Evolutionary conservation across 306 rosid species (phyloP), one percentile per base, ranked within the genome.

Genomic region (Psophocarpus tetragonolobus): DNA sequence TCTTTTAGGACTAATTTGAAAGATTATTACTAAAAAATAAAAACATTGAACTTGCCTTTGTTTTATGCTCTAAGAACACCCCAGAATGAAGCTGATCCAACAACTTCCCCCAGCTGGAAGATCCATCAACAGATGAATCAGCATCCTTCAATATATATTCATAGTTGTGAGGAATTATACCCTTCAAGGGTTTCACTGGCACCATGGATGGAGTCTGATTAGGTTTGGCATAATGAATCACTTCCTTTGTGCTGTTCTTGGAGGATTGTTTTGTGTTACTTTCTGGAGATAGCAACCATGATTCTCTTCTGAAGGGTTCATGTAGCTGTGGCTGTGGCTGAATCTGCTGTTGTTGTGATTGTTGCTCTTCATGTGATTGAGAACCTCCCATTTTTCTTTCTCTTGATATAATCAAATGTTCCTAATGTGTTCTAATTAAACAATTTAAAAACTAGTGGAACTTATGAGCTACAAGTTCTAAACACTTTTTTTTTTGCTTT

Each of bases 331-430:
- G 15, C 13, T 11, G 72, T 15, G 65, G 56, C 3, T 30, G 57
- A 18, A 18, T 2, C 29, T 23, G 4, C 29, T 23, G 61, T 18
- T 60, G 8, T 29, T 35, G 68, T 29, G 32, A 9, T 53, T 53
- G 61, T 21, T 1, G 61, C 0, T 72, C 53, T 38, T 44, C 20
- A 33, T 73, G 70, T 29, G 84, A 78, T 10, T 8, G 21, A 69
- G 65, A n/a, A 71, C 26, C 73, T 3, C 87, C 87, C 87, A 84
- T 84, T 76, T 75, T 58, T 26, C 24, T 80, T 80, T 8, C 5
- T 57, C 24, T 27, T n/a, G n/a, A n/a, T n/a, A n/a, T n/a, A n/a
- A 15, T 9, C 20, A 14, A 6, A 23, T 1, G 5, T 61, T 10
- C 6, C 9, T 21, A 27, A 51, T 20, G 27, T 1, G 27, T 1